Evolutionary conservation across 2,329 filamentous ascomycete species (phyloP).

Genomic region (Pyrenochaeta sp.): DNA sequence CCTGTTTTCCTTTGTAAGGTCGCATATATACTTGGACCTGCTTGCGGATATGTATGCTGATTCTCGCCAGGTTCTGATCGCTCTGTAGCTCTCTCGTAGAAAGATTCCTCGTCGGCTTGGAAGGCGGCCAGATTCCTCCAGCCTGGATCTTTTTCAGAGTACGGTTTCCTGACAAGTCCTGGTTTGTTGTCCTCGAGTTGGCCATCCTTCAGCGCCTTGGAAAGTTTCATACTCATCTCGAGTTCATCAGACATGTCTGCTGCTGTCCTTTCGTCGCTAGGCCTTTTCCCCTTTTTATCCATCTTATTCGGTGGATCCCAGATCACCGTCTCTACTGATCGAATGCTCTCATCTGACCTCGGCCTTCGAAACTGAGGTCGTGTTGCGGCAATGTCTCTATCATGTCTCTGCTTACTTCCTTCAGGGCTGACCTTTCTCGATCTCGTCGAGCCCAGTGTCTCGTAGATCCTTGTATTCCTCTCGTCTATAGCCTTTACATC

Average conservation of each 20-base stretch:
- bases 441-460: background rate
- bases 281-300: background rate
- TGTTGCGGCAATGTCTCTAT: background rate
- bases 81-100: background rate
- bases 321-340: constrained; percentile 18
- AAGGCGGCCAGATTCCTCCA: no score
- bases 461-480: background rate
- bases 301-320: background rate
- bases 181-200: background rate
- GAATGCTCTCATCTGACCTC: constrained; percentile 13
- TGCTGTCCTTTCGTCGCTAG: background rate
- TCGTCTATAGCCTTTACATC: background rate
- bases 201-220: background rate
- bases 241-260: background rate
- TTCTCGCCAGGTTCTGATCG: no score
- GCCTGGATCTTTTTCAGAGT: no score
- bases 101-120: no score
- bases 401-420: background rate
- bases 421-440: constrained; percentile 6
- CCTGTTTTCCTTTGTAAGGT: background rate
- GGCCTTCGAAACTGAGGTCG: constrained; percentile 1
- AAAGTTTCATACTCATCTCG: background rate
- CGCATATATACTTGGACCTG: background rate
- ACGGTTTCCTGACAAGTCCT: background rate
- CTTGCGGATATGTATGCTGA: background rate